A percentile compares a stretch with the other conserved stretches of the same genome.
phyloP scores from a whole-genome alignment of 192 early-diverging fungal genomes.

The Spizellomyces punctatus region DNA sequence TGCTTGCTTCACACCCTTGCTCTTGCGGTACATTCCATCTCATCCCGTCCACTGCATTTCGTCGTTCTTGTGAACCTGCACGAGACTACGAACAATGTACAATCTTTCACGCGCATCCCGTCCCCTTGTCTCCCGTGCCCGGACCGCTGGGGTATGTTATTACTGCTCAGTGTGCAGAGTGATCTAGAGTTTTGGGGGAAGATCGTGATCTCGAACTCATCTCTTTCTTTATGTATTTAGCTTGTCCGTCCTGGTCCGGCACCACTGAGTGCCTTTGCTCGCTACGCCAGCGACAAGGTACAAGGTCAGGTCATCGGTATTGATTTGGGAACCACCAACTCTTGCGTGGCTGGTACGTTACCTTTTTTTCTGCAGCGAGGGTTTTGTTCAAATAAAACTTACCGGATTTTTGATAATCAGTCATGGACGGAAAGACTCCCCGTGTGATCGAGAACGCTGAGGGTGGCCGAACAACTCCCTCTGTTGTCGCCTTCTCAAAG shows the following conservation, averaged over 20 bases:
- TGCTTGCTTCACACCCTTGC: too few relatives aligned
- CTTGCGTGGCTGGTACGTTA: constrained; percentile 82
- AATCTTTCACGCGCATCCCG: neutral
- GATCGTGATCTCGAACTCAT: neutral
- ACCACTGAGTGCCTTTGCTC: neutral
- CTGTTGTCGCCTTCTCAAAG: constrained; percentile 94
- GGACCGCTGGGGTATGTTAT: neutral
- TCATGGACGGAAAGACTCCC: constrained; percentile 98
- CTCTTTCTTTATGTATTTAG: neutral
- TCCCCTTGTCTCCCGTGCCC: neutral
- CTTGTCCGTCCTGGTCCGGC: neutral
- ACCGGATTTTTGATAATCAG: constrained; percentile 28
- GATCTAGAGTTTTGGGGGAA: neutral
- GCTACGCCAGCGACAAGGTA: constrained; percentile 30
- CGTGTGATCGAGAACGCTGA: constrained; percentile 98
- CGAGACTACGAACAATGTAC: neutral
- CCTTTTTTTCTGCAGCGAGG: constrained; percentile 15
- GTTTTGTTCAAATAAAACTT: neutral
- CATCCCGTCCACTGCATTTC: too few relatives aligned
- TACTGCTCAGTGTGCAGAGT: neutral
- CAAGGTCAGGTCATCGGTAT: constrained; percentile 78
- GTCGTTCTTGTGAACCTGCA: too few relatives aligned
- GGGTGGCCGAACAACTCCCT: constrained; percentile 96
- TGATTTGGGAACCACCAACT: constrained; percentile 99
- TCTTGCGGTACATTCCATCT: too few relatives aligned